phyloP scores from a whole-genome alignment of 2,329 filamentous ascomycete species.

The Plenodomus lindquistii region DNA sequence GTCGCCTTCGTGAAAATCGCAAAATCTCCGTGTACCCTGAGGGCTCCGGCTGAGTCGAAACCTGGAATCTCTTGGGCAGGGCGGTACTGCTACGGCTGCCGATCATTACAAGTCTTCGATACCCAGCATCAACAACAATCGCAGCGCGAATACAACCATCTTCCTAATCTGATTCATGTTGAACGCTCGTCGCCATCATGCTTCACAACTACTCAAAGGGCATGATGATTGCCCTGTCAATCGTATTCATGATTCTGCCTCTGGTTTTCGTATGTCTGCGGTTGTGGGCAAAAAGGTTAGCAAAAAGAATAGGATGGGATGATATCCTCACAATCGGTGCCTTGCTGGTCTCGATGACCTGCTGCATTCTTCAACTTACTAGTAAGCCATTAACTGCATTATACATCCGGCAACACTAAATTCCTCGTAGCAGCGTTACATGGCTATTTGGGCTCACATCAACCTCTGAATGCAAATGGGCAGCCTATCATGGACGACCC shows the following conservation, averaged over 20 bases:
- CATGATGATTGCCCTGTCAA: slow-evolving; percentile 22
- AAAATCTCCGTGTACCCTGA: neutral
- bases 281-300: slow-evolving; percentile 24
- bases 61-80: neutral
- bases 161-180: neutral
- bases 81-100: neutral
- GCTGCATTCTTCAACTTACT: slow-evolving; percentile 22
- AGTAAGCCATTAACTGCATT: slow-evolving; percentile 9
- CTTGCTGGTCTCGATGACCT: slow-evolving; percentile 26
- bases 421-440: slow-evolving; percentile 18
- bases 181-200: slow-evolving; percentile 10
- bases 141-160: neutral
- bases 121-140: neutral
- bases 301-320: slow-evolving; percentile 24
- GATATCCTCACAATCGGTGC: slow-evolving; percentile 27
- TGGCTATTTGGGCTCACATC: slow-evolving; percentile 26
- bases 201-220: slow-evolving; percentile 25
- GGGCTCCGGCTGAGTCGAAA: neutral
- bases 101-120: neutral
- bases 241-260: slow-evolving; percentile 25
- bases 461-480: slow-evolving; percentile 20
- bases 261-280: slow-evolving; percentile 22
- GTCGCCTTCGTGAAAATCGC: neutral
- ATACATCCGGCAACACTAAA: neutral
- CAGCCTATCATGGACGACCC: slow-evolving; percentile 28